These are phyloP conservation scores for Rhododendron henanense DNA, from an alignment of 148 eudicot genomes.

Conservation along the genomic window DNA sequence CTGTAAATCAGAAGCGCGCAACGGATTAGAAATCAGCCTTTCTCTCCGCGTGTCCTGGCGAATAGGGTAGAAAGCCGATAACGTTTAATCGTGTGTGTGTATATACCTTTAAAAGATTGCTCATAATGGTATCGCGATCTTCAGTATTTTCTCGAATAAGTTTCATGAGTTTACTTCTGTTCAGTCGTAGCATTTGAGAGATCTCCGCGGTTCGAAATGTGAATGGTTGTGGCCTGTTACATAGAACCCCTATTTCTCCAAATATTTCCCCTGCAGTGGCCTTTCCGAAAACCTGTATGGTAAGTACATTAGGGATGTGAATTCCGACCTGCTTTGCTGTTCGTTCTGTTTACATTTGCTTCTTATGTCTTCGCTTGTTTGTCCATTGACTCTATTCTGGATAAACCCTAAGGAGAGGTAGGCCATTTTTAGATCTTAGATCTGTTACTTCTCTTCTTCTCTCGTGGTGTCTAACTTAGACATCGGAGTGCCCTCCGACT, in stretches of 20 bases:
- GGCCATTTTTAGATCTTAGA: too few relatives aligned
- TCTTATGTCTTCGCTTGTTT: too few relatives aligned
- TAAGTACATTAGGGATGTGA: too few relatives aligned
- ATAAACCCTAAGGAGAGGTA: too few relatives aligned
- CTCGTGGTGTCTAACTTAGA: too few relatives aligned
- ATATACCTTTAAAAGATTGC: constrained; percentile 58
- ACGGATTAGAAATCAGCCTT: neutral
- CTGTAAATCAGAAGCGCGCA: constrained; percentile 27
- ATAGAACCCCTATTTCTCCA: constrained; percentile 80
- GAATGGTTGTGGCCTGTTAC: constrained; percentile 65
- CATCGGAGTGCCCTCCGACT: too few relatives aligned
- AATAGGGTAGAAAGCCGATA: neutral
- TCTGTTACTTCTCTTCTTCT: too few relatives aligned
- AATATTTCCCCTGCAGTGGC: constrained; percentile 59
- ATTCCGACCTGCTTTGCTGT: too few relatives aligned
- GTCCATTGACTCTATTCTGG: too few relatives aligned
- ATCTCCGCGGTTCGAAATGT: constrained; percentile 67
- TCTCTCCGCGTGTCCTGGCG: neutral
- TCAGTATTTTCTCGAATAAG: constrained; percentile 47
- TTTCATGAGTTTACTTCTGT: constrained; percentile 37
- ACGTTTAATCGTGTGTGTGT: neutral
- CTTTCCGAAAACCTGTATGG: constrained; percentile 49
- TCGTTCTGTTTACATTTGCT: too few relatives aligned
- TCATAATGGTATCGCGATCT: constrained; percentile 54
- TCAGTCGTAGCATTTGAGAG: constrained; percentile 61